phyloP scores from a whole-genome alignment of 768 basidiomycete genomes.

The Tulasnella calospora region DNA sequence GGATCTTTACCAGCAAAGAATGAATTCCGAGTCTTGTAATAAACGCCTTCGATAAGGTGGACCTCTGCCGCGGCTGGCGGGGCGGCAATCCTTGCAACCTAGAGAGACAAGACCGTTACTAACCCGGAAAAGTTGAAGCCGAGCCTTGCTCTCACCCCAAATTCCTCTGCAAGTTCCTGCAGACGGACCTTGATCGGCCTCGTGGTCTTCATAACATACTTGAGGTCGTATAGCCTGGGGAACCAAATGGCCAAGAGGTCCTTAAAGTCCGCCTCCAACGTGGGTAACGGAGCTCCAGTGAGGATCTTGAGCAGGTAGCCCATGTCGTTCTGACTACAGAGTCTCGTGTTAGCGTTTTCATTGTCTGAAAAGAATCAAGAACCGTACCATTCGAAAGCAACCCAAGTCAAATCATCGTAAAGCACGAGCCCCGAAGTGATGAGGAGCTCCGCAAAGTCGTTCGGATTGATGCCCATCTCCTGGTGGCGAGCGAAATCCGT shows the following conservation, averaged over 20 bases:
- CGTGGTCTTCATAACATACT: conserved; percentile 85
- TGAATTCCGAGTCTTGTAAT: conserved; percentile 91
- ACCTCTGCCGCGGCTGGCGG: conserved; percentile 98
- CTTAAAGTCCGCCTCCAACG: conserved; percentile 86
- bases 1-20: conserved; percentile 82
- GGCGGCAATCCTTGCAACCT: conserved; percentile 88
- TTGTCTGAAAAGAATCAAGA: neutral
- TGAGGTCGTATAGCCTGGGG: conserved; percentile 95
- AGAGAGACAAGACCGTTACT: conserved; percentile 19
- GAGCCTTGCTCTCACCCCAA: conserved; percentile 59
- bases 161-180: conserved; percentile 93
- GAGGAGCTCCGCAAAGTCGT: conserved; percentile 94
- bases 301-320: conserved; percentile 96
- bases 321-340: conserved; percentile 89
- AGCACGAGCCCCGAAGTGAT: conserved; percentile 94
- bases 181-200: conserved; percentile 82
- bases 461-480: conserved; percentile 84
- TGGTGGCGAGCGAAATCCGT: conserved; percentile 93
- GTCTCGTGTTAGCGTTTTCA: neutral
- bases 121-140: neutral
- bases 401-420: conserved; percentile 85
- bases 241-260: conserved; percentile 86
- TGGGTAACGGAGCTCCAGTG: conserved; percentile 75
- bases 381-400: conserved; percentile 88
- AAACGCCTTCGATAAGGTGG: conserved; percentile 84